Percentiles rank a stretch among this genome's conserved stretches.
Evolutionary conservation across 2,329 filamentous ascomycete genomes (phyloP).

Genomic region (Hypocreales sp.): DNA sequence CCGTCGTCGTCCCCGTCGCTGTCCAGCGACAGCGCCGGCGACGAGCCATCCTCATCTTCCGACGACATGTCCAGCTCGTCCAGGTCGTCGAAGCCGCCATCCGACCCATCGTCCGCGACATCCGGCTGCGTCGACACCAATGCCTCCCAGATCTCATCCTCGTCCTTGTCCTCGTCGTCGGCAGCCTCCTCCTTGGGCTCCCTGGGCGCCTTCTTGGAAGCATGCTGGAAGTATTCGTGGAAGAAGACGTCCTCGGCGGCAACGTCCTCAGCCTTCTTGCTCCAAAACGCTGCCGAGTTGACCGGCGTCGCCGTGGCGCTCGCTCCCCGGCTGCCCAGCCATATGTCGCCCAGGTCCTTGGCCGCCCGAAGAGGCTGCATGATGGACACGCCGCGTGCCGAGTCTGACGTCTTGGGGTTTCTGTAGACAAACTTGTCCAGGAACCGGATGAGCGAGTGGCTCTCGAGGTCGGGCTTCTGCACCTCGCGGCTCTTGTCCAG

Average conservation of each 20-base stretch:
- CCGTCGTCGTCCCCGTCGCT: constrained; percentile 31
- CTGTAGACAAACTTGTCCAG: constrained; percentile 97
- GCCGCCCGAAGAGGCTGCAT: constrained; percentile 72
- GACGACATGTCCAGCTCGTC: constrained; percentile 34
- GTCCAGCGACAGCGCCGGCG: constrained; percentile 19
- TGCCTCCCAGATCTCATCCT: constrained; percentile 85
- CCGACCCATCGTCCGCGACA: constrained; percentile 30
- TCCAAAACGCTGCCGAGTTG: constrained; percentile 85
- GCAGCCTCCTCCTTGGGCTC: constrained; percentile 38
- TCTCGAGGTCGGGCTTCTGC: constrained; percentile 77
- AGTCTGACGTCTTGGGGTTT: constrained; percentile 61
- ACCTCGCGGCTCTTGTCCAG: constrained; percentile 55
- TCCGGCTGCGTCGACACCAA: constrained; percentile 71
- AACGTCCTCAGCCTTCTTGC: constrained; percentile 75
- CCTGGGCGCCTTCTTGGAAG: constrained; percentile 45
- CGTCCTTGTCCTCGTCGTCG: constrained; percentile 36
- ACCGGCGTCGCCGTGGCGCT: constrained; percentile 29
- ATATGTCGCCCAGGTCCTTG: constrained; percentile 38
- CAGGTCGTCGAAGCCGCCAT: constrained; percentile 30
- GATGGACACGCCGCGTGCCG: constrained; percentile 67
- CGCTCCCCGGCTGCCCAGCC: constrained; percentile 34
- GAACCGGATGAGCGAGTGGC: constrained; percentile 88
- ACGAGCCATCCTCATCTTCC: constrained; percentile 23
- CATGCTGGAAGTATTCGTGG: constrained; percentile 82
- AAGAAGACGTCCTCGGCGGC: constrained; percentile 93